Percentiles rank a stretch among this genome's conserved stretches.
phyloP scores from a whole-genome alignment of 768 basidiomycete species.

The Hirschioporus abietinus region DNA sequence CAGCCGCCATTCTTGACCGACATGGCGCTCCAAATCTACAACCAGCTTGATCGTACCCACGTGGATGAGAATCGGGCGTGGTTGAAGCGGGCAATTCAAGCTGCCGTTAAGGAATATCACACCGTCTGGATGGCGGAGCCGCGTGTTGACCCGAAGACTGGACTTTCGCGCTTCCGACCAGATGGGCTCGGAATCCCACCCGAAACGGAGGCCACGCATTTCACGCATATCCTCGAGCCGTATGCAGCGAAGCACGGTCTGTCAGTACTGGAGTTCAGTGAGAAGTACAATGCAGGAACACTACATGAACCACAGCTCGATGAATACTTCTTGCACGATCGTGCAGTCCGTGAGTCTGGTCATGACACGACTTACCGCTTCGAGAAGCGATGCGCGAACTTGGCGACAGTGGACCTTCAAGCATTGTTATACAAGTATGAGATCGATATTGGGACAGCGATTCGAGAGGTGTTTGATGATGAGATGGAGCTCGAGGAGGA shows the following conservation, averaged over 20 bases:
- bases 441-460: conserved; percentile 96
- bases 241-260: conserved; percentile 90
- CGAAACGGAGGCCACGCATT: conserved; percentile 97
- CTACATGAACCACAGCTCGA: conserved; percentile 86
- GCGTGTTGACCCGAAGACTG: conserved; percentile 90
- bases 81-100: conserved; percentile 94
- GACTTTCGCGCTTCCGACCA: conserved; percentile 90
- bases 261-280: conserved; percentile 92
- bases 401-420: conserved; percentile 95
- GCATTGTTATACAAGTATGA: conserved; percentile 98
- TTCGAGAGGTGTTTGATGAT: conserved; percentile 92
- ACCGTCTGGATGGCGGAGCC: conserved; percentile 95
- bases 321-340: conserved; percentile 97
- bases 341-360: conserved; percentile 92
- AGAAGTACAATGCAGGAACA: conserved; percentile 84
- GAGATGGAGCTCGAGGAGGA: conserved; percentile 90
- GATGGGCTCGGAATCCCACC: conserved; percentile 95
- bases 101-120: conserved; percentile 99
- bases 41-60: conserved; percentile 86
- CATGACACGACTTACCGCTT: conserved; percentile 97
- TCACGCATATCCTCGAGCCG: conserved; percentile 95
- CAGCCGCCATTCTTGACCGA: conserved; percentile 99
- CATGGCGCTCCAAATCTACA: conserved; percentile 97
- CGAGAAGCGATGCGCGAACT: conserved; percentile 95
- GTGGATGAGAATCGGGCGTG: conserved; percentile 76